Conservation (phyloP, 169 alveolate species). For the Eimeria acervulina region DNA sequence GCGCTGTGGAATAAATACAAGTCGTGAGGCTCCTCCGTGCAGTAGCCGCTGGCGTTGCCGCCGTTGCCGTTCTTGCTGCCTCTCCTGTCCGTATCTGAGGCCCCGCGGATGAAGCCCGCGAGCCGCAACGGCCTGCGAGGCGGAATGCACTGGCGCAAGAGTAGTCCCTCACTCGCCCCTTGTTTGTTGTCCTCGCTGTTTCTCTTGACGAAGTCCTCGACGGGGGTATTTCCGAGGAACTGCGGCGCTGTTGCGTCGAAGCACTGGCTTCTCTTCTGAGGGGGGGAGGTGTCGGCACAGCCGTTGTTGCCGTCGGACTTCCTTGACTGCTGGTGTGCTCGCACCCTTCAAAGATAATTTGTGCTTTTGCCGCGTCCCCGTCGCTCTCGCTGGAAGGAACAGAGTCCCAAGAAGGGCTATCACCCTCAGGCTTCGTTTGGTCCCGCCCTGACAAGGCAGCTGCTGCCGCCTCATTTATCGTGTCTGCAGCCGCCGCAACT, state of each 20-base stretch:
- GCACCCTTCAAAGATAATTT: not conserved
- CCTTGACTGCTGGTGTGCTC: constrained; percentile 25
- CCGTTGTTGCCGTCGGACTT: constrained; percentile 45
- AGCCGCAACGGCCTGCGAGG: constrained; percentile 33
- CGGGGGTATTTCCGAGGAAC: constrained; percentile 35
- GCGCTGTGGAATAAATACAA: constrained; percentile 31
- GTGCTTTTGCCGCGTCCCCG: not conserved
- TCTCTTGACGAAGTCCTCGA: not conserved
- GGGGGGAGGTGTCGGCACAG: constrained; percentile 69
- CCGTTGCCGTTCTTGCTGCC: constrained; percentile 33
- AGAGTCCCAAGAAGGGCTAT: constrained; percentile 64
- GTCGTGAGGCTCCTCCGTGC: constrained; percentile 77
- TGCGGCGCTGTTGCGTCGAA: constrained; percentile 44
- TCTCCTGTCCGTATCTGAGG: constrained; percentile 54
- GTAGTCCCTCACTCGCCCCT: constrained; percentile 29
- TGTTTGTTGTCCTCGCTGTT: not conserved
- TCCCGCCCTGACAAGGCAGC: constrained; percentile 35
- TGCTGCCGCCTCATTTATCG: constrained; percentile 52
- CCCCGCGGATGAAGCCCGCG: constrained; percentile 75
- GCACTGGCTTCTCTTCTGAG: not conserved
- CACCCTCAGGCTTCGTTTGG: constrained; percentile 41
- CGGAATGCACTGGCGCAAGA: constrained; percentile 29
- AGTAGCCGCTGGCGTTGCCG: constrained; percentile 42
- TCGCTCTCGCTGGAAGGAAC: constrained; percentile 76
- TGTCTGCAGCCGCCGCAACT: constrained; percentile 55